These are phyloP conservation scores for Silene uniflora DNA, from an alignment of 148 eudicot genomes.

Conservation along the genomic window DNA sequence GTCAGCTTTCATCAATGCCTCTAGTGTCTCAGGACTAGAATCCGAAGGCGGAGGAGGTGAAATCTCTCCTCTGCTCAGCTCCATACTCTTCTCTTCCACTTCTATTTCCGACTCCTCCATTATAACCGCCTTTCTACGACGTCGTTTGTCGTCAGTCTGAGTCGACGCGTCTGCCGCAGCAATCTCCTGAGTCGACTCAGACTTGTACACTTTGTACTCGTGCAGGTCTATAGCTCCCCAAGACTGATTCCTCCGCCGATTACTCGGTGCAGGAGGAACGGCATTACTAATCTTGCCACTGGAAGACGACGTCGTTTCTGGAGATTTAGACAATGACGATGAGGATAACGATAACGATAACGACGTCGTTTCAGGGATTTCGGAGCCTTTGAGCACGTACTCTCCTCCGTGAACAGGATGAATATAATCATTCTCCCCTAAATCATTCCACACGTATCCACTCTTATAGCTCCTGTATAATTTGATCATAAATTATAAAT, in stretches of 20 bases:
- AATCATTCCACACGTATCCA: slow-evolving; percentile 93
- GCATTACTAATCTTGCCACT: slow-evolving; percentile 21
- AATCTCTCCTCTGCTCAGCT: slow-evolving; percentile 59
- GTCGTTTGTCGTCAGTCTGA: slow-evolving; percentile 76
- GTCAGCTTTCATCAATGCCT: slow-evolving; percentile 73
- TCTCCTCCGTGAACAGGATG: slow-evolving; percentile 81
- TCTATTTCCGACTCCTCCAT: slow-evolving; percentile 27
- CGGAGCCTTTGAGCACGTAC: slow-evolving; percentile 89
- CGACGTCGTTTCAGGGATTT: slow-evolving; percentile 38
- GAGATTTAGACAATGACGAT: slow-evolving; percentile 25
- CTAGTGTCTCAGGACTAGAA: slow-evolving; percentile 86
- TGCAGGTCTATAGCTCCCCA: slow-evolving; percentile 62
- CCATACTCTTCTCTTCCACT: slow-evolving; percentile 30
- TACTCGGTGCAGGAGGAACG: slow-evolving; percentile 9
- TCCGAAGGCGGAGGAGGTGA: slow-evolving; percentile 98
- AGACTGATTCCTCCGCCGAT: slow-evolving; percentile 68
- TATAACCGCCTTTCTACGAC: slow-evolving; percentile 35
- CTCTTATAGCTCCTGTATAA: slow-evolving; percentile 69
- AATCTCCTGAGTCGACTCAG: slow-evolving; percentile 40
- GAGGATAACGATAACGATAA: background rate
- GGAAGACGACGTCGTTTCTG: slow-evolving; percentile 40
- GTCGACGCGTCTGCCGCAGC: slow-evolving; percentile 80
- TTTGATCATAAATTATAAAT: background rate
- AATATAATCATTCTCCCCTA: slow-evolving; percentile 69
- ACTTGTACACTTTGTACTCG: slow-evolving; percentile 73